Percentiles rank a stretch among this genome's conserved stretches.
Evolutionary conservation across 202 grass and related monocot genomes (phyloP).

Genomic region (Zizania palustris): DNA sequence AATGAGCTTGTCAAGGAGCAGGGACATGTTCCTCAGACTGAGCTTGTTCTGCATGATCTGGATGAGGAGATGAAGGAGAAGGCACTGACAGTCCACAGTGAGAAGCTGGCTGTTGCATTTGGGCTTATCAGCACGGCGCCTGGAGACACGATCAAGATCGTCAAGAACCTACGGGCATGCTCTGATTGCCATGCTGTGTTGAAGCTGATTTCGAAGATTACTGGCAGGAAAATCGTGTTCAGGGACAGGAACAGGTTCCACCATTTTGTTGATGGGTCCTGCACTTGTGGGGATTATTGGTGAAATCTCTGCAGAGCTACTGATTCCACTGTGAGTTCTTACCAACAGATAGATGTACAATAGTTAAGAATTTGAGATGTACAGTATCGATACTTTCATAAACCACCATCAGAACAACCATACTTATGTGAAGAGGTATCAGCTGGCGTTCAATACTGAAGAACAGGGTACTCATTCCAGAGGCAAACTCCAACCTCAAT

Average conservation of each 20-base stretch:
- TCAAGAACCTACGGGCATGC: slow-evolving; percentile 87
- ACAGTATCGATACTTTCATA: too few species aligned
- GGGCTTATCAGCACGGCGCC: slow-evolving; percentile 75
- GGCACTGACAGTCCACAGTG: slow-evolving; percentile 77
- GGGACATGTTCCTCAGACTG: slow-evolving; percentile 67
- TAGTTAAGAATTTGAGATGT: too few species aligned
- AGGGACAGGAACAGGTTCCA: slow-evolving; percentile 87
- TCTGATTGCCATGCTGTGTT: slow-evolving; percentile 78
- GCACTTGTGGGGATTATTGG: slow-evolving; percentile 91
- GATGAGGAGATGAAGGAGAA: slow-evolving; percentile 66
- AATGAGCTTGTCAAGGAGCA: slow-evolving; percentile 59
- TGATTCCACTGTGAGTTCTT: too few species aligned
- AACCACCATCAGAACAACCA: too few species aligned
- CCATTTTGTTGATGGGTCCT: slow-evolving; percentile 75
- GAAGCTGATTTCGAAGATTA: slow-evolving; percentile 74
- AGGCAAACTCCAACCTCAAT: not conserved
- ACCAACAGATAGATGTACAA: too few species aligned
- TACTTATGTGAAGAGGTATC: too few species aligned
- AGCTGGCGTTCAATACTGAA: too few species aligned
- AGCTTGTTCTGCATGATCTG: slow-evolving; percentile 80
- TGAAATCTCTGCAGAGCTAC: slow-evolving; percentile 34
- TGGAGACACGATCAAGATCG: slow-evolving; percentile 69
- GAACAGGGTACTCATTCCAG: too few species aligned
- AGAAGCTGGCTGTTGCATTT: slow-evolving; percentile 86
- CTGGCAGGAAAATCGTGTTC: slow-evolving; percentile 78